Evolutionary conservation across 2,329 filamentous ascomycete genomes (phyloP).

Genomic region (Hymenoscyphus fructigenus): DNA sequence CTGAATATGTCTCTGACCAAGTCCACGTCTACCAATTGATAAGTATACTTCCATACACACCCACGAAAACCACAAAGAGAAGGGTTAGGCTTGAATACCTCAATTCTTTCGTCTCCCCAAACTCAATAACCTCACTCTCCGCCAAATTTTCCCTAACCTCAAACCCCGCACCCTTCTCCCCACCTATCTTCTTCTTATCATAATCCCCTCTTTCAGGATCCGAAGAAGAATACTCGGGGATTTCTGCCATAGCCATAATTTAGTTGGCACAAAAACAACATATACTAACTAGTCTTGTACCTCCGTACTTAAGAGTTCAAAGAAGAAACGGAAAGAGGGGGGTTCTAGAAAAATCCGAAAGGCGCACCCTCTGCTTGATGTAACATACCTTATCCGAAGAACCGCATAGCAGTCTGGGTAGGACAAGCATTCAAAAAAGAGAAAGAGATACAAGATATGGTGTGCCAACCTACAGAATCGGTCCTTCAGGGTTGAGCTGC

Average conservation of each 20-base stretch:
- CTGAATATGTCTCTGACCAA: conserved; percentile 44
- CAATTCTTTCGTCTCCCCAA: conserved; percentile 10
- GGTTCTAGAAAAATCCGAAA: background rate
- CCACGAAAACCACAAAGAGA: background rate
- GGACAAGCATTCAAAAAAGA: background rate
- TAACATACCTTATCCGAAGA: conserved; percentile 1
- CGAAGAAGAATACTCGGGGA: background rate
- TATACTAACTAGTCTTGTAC: background rate
- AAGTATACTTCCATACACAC: background rate
- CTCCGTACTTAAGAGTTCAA: too few relatives aligned
- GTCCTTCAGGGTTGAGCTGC: background rate
- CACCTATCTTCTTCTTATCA: background rate
- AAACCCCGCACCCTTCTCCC: background rate
- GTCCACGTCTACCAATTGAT: conserved; percentile 34
- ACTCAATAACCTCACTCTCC: conserved; percentile 8
- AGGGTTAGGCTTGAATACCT: too few relatives aligned
- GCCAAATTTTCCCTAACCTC: background rate
- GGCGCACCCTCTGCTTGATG: background rate
- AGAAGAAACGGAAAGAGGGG: background rate
- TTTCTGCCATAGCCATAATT: background rate
- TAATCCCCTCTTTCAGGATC: conserved; percentile 6
- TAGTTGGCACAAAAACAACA: background rate
- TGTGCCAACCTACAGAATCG: background rate
- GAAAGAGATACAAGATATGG: background rate
- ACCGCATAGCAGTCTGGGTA: background rate